Evolutionary conservation across 2,329 filamentous ascomycete genomes (phyloP).

Genomic region (Diaporthe aspalathi): DNA sequence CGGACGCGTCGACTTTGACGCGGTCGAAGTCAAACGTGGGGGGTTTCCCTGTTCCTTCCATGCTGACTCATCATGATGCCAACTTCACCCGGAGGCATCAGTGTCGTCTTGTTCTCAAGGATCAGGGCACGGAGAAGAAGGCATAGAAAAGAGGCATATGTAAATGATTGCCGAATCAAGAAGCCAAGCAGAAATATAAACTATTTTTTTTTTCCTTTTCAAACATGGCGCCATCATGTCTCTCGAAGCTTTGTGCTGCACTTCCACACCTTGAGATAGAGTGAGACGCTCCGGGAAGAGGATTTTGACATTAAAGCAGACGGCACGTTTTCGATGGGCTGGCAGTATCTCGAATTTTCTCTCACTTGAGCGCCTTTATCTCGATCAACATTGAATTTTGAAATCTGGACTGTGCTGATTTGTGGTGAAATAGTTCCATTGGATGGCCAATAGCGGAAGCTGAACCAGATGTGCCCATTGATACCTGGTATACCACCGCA

Average conservation of each 20-base stretch:
- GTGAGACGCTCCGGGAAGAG: background rate
- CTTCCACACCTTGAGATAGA: background rate
- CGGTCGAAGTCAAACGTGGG: background rate
- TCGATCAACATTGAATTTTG: too few relatives aligned
- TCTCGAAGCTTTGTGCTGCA: background rate
- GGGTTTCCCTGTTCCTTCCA: background rate
- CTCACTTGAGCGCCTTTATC: too few relatives aligned
- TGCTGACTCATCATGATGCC: constrained; percentile 7
- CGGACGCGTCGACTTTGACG: constrained; percentile 11
- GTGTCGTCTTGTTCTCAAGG: background rate
- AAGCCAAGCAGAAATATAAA: background rate
- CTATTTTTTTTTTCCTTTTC: background rate
- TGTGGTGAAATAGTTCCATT: background rate
- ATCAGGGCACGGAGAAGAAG: too few relatives aligned
- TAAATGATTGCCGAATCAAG: too few relatives aligned
- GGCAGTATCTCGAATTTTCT: background rate
- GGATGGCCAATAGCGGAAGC: background rate
- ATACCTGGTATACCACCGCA: background rate
- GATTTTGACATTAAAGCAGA: background rate
- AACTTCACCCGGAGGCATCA: background rate
- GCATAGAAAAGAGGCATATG: too few relatives aligned
- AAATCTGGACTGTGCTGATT: background rate
- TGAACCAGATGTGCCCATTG: background rate
- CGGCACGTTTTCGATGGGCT: background rate
- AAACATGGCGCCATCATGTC: background rate